Evolutionary conservation across 192 early-diverging fungal species (phyloP).

Genomic region (Linnemannia elongata): DNA sequence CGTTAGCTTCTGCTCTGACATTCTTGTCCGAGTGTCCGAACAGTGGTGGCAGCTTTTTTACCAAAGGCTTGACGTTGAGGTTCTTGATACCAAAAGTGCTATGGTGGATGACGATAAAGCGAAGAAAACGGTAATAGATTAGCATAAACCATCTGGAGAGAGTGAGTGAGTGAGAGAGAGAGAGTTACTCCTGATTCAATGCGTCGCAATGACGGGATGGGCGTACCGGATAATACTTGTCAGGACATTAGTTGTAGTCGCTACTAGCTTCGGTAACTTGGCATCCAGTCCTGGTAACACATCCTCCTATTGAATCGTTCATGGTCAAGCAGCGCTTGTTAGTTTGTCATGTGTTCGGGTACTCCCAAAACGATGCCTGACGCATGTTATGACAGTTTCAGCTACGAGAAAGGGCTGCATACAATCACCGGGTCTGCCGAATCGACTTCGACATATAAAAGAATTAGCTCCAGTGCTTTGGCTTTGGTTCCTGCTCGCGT

Average conservation of each 20-base stretch:
- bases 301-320: slow-evolving; percentile 67
- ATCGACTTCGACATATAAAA: slow-evolving; percentile 93
- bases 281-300: slow-evolving; percentile 82
- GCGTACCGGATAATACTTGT: slow-evolving; percentile 71
- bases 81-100: slow-evolving; percentile 87
- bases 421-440: slow-evolving; percentile 87
- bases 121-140: neutral
- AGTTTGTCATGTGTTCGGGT: neutral
- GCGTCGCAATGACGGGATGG: neutral
- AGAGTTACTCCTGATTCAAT: neutral
- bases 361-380: neutral
- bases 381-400: neutral
- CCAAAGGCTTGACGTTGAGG: slow-evolving; percentile 83
- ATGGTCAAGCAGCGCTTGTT: neutral
- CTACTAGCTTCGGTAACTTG: slow-evolving; percentile 95
- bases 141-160: too few species aligned
- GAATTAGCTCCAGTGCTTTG: slow-evolving; percentile 82
- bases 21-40: slow-evolving; percentile 96
- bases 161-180: too few species aligned
- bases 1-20: slow-evolving; percentile 88
- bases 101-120: neutral
- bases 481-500: slow-evolving; percentile 85
- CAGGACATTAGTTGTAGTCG: slow-evolving; percentile 74
- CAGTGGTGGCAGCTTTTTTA: slow-evolving; percentile 89
- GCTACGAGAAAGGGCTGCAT: slow-evolving; percentile 24